phyloP scores from a whole-genome alignment of 2,329 filamentous ascomycete species.

The Paracoccidioides brasiliensis region DNA sequence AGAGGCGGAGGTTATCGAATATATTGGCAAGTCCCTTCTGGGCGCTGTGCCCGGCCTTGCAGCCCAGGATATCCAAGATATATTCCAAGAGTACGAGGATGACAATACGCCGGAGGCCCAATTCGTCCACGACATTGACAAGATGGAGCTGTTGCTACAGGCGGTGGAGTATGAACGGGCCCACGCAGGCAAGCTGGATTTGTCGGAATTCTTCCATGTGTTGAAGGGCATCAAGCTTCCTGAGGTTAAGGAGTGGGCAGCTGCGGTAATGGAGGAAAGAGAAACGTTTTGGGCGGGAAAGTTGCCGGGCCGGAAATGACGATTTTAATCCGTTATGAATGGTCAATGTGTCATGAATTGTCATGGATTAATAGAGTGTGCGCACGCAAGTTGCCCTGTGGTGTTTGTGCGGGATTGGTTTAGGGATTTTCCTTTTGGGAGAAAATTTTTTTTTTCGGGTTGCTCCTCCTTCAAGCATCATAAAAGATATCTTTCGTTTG shows the following conservation, averaged over 20 bases:
- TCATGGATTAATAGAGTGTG: background rate
- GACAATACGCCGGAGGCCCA: slow-evolving; percentile 67
- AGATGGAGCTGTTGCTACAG: slow-evolving; percentile 87
- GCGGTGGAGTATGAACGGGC: slow-evolving; percentile 91
- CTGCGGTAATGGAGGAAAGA: slow-evolving; percentile 63
- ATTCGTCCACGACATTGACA: slow-evolving; percentile 95
- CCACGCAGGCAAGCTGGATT: slow-evolving; percentile 51
- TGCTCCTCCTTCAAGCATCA: background rate
- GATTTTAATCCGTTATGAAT: background rate
- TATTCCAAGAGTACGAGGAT: slow-evolving; percentile 96
- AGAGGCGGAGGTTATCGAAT: slow-evolving; percentile 85
- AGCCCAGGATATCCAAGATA: slow-evolving; percentile 53
- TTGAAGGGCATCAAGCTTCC: slow-evolving; percentile 56
- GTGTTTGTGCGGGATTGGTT: background rate
- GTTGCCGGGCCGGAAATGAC: slow-evolving; percentile 11
- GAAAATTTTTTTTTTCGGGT: background rate
- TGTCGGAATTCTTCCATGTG: slow-evolving; percentile 79
- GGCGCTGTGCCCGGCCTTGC: slow-evolving; percentile 60
- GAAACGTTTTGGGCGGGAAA: slow-evolving; percentile 54
- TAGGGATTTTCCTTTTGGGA: background rate
- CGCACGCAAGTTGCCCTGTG: background rate
- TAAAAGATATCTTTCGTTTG: background rate
- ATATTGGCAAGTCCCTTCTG: slow-evolving; percentile 60
- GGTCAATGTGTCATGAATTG: background rate
- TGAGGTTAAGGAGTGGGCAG: slow-evolving; percentile 70